A percentile compares a stretch with the other conserved stretches of the same genome.
phyloP scores from a whole-genome alignment of 768 basidiomycete genomes.

The Terana coerulea region DNA sequence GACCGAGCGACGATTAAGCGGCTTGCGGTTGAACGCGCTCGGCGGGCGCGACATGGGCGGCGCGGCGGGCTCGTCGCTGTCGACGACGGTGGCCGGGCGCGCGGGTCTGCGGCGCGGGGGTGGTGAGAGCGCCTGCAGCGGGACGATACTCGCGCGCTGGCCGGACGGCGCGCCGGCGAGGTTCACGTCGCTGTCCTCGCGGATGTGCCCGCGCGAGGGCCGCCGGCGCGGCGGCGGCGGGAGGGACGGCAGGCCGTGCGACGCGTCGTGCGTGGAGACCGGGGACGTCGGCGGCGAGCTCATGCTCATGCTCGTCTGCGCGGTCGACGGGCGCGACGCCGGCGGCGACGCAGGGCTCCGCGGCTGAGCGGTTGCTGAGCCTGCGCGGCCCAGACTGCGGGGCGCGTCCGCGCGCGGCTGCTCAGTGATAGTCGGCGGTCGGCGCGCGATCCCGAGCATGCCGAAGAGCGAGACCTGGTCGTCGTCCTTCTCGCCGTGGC shows the following conservation, averaged over 20 bases:
- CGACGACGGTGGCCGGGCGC: background rate
- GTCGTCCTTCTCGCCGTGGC: constrained; percentile 33
- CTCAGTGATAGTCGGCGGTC: too few relatives aligned
- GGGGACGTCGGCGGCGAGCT: constrained; percentile 23
- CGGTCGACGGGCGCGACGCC: constrained; percentile 32
- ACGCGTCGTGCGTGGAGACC: constrained; percentile 24
- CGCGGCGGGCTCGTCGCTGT: background rate
- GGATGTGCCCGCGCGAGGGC: constrained; percentile 10
- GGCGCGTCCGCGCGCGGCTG: too few relatives aligned
- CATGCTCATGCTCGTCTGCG: constrained; percentile 28
- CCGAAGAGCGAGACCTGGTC: constrained; percentile 17
- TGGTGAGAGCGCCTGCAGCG: constrained; percentile 34
- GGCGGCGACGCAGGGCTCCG: too few relatives aligned
- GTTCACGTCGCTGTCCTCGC: constrained; percentile 11
- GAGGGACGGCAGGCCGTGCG: constrained; percentile 10
- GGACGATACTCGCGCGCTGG: constrained; percentile 26
- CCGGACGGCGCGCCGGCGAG: constrained; percentile 15
- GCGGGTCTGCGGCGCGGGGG: constrained; percentile 25
- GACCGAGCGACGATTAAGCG: constrained; percentile 39
- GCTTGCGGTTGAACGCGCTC: constrained; percentile 24
- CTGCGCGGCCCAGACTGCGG: too few relatives aligned
- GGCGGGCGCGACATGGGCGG: constrained; percentile 19
- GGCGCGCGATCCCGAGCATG: background rate
- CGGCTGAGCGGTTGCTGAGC: too few relatives aligned
- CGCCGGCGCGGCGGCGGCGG: constrained; percentile 53